Evolutionary conservation across 73 alveolate genomes (phyloP).

Genomic region (Blepharisma japonicum): DNA sequence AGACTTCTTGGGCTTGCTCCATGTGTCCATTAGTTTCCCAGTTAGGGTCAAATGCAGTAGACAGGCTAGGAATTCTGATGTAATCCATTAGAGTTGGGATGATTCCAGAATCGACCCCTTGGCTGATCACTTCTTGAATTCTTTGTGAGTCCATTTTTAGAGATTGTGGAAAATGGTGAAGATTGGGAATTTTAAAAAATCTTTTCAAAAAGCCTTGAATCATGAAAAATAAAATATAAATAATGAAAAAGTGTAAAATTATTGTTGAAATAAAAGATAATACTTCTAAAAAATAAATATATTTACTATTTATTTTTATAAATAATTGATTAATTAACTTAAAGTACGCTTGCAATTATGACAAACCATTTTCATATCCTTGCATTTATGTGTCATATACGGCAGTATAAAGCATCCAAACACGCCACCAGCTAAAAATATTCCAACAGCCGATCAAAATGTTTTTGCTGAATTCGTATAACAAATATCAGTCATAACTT

Average conservation of each 20-base stretch:
- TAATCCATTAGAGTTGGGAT: constrained; percentile 57
- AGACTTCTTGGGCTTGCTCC: constrained; percentile 38
- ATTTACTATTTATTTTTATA: no score
- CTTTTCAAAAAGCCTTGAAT: no score
- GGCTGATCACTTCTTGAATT: background rate
- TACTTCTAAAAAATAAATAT: no score
- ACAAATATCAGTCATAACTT: background rate
- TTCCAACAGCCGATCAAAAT: constrained; percentile 13
- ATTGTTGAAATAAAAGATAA: no score
- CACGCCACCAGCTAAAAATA: constrained; percentile 12
- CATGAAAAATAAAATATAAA: no score
- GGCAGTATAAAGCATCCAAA: constrained; percentile 22
- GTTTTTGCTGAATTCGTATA: background rate
- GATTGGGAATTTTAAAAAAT: no score
- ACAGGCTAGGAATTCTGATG: constrained; percentile 53
- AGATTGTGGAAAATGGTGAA: no score
- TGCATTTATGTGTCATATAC: constrained; percentile 18
- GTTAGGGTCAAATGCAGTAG: constrained; percentile 60
- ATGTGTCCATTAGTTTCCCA: constrained; percentile 61
- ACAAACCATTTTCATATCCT: constrained; percentile 13
- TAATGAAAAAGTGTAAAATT: no score
- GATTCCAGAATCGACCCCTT: constrained; percentile 11
- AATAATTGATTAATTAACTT: background rate
- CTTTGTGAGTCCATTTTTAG: no score
- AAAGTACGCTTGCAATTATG: constrained; percentile 3